phyloP scores from a whole-genome alignment of 2,329 filamentous ascomycete species.

The Xylariaceae sp. region DNA sequence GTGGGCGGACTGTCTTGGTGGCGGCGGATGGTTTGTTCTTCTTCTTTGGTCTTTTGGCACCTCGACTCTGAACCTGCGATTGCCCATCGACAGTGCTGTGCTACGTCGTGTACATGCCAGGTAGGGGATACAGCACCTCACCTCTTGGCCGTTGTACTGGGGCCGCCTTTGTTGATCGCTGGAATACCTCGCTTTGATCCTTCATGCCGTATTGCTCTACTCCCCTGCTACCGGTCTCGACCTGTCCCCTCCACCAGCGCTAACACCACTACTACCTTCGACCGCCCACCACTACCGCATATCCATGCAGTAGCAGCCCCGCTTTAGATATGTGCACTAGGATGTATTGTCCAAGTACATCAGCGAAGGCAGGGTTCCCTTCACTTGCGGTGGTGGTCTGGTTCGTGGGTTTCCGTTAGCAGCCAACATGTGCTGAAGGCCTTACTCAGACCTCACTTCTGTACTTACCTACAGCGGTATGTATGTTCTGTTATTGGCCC shows the following conservation, averaged over 20 bases:
- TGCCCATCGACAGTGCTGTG: slow-evolving; percentile 3
- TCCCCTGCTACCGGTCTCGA: too few relatives aligned
- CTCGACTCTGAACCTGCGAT: slow-evolving; percentile 4
- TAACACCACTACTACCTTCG: slow-evolving; percentile 3
- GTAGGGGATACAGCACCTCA: neutral
- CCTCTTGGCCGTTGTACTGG: neutral
- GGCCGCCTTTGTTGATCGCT: too few relatives aligned
- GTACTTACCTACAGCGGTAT: neutral
- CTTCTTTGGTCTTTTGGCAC: slow-evolving; percentile 9
- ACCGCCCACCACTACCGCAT: slow-evolving; percentile 5
- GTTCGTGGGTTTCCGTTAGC: neutral
- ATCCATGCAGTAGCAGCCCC: slow-evolving; percentile 8
- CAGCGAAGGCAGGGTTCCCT: too few relatives aligned
- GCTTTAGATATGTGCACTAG: too few relatives aligned
- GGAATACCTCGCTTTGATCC: too few relatives aligned
- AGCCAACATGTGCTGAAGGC: too few relatives aligned
- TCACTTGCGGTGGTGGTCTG: too few relatives aligned
- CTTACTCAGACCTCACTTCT: neutral
- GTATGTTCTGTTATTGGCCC: slow-evolving; percentile 1
- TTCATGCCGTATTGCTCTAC: too few relatives aligned
- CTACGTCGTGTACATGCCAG: neutral
- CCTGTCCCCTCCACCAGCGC: neutral
- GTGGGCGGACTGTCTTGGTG: slow-evolving; percentile 11
- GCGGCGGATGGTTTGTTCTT: slow-evolving; percentile 14
- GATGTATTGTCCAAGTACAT: too few relatives aligned